A percentile compares a stretch with the other conserved stretches of the same genome.
Evolutionary conservation across 106 monocot species (phyloP).

Genomic region (Dendrobium chrysotoxum): DNA sequence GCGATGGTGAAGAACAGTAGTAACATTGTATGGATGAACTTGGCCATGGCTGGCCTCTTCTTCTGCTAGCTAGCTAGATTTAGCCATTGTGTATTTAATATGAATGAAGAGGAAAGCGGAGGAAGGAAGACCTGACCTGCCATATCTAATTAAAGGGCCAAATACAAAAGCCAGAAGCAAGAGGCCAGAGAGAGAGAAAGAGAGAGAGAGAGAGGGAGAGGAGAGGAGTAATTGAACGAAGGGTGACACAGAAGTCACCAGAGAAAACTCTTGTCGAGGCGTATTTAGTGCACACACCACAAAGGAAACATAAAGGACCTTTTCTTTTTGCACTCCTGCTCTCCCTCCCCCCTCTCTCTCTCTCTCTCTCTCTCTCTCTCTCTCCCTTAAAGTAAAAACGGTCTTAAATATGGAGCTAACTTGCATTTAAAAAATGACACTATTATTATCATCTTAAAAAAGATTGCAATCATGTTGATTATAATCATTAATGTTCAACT

Average conservation of each 20-base stretch:
- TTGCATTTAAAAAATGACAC: too few species aligned
- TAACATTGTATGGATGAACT: too few species aligned
- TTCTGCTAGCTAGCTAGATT: not conserved
- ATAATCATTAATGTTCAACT: too few species aligned
- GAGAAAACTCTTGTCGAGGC: not conserved
- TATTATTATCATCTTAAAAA: too few species aligned
- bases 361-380: not conserved
- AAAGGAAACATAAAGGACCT: constrained; percentile 3
- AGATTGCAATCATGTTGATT: too few species aligned
- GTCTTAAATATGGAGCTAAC: too few species aligned
- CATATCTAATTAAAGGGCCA: not conserved
- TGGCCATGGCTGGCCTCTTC: not conserved
- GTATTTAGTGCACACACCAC: not conserved
- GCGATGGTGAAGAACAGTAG: not conserved
- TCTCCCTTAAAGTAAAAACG: not conserved
- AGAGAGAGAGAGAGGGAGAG: not conserved
- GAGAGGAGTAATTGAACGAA: not conserved
- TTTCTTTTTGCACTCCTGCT: not conserved
- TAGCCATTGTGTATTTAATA: too few species aligned
- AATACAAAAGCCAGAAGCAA: constrained; percentile 1
- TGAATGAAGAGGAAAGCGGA: too few species aligned
- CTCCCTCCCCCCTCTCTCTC: not conserved
- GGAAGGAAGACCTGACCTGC: not conserved
- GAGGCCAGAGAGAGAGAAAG: not conserved
- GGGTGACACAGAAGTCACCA: not conserved